Base-by-base conservation (phyloP, 176 grass and related monocot species). In the Bonia amplexicaulis region DNA sequence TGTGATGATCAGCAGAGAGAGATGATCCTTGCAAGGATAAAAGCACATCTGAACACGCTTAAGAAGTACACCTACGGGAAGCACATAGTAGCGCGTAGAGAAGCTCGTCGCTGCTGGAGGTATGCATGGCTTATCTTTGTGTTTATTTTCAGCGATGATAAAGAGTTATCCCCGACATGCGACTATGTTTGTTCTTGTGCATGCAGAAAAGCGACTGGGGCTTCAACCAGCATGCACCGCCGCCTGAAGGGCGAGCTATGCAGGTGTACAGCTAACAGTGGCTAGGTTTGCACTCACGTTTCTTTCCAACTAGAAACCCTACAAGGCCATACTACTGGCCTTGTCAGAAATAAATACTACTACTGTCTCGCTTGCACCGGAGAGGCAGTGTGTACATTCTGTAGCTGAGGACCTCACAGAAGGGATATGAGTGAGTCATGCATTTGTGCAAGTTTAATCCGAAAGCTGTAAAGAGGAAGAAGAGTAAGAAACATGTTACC, bases 51-150 rank as follows among this genome's bases (percentile, higher is more conserved):
- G 77, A 97, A 87, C 69, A 93, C 94, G 42, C 90, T 97, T 1
- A 94, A 97, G 87, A 97, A 97, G 70, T 97, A 94, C 69, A 97
- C 94, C 33, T 97, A 92, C 7, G 94, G 94, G 37, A 97, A 97
- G 69, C 92, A 97, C 89, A 94, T 97, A 72, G 94, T 97, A 62
- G 92, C 92, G 1, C 5, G 92, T 97, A 53, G 94, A 97, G 85
- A 97, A 97, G 77, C 94, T 97, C 44, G 92, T 97, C 53, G 87
- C 90, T 27, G 90, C 94, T 77, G 94, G 94, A 88, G 94, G 94
- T 97, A 88, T 37, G 47, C 25, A 27, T 63, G 4, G 31, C 63
- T 64, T 54, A 55, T 27, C 53, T 73, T 37, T 9, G n/a, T 23
- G 19, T 65, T 37, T 48, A 59, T 22, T 7, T 17, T 65, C 57